These are phyloP conservation scores for Pisolithus thermaeus DNA, from an alignment of 1,284 basidiomycete species.

Conservation along the genomic window DNA sequence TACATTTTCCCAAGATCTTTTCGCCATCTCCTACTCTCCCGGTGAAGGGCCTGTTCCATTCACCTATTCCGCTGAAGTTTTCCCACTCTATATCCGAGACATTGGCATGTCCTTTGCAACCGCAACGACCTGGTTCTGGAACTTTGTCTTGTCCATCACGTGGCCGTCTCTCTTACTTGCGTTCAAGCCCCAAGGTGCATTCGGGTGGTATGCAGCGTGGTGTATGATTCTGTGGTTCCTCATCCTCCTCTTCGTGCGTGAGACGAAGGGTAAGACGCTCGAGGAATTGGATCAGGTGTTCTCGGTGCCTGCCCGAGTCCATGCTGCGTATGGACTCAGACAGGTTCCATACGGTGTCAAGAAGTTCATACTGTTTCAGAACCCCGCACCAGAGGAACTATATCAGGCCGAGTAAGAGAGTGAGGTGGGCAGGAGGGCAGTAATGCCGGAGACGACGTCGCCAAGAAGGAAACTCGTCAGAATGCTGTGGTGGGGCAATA, in stretches of 20 bases:
- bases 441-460: constrained; percentile 40
- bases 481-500: background rate
- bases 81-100: constrained; percentile 68
- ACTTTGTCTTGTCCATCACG: constrained; percentile 65
- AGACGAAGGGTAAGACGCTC: constrained; percentile 77
- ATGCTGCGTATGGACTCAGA: constrained; percentile 49
- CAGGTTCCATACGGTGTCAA: constrained; percentile 30
- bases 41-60: constrained; percentile 82
- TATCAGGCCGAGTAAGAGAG: constrained; percentile 18
- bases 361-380: constrained; percentile 26
- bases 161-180: constrained; percentile 62
- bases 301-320: constrained; percentile 57
- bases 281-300: constrained; percentile 69
- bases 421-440: constrained; percentile 25
- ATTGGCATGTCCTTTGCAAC: constrained; percentile 69
- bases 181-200: constrained; percentile 66
- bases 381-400: constrained; percentile 20
- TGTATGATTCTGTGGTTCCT: constrained; percentile 33
- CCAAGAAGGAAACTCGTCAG: constrained; percentile 10
- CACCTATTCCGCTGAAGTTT: constrained; percentile 68
- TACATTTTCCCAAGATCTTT: constrained; percentile 38
- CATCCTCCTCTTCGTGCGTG: constrained; percentile 64
- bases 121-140: constrained; percentile 62
- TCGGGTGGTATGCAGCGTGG: constrained; percentile 56
- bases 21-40: constrained; percentile 57